Base-by-base conservation (phyloP, 495 filamentous ascomycete species). In the Neurospora discreta region DNA sequence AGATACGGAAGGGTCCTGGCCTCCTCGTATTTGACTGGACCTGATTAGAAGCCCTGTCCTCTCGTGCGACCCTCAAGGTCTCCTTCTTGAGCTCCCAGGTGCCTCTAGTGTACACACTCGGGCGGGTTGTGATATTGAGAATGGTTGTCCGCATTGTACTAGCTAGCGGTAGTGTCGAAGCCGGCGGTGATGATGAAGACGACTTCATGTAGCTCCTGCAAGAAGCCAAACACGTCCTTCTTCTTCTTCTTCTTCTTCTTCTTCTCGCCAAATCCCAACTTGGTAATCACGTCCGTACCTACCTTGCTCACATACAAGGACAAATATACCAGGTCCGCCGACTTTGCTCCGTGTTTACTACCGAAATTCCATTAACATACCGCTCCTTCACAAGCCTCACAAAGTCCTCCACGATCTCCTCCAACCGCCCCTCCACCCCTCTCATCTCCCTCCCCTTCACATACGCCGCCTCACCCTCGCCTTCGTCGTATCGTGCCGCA, bases 101-200 rank as follows among this genome's bases (percentile, higher is more conserved):
- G n/a, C n/a, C n/a, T n/a, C n/a, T n/a, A n/a, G n/a, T n/a, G 71
- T 88, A 89, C 1, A 83, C 79, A 0, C 74, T 71, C 3, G 80
- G 79, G 67, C 85, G 77, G 6, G 79, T 76, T 39, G 88, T 75
- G 30, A 90, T 77, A 73, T 87, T 86, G 41, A 85, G 78, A 43
- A 91, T 79, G 68, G 89, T 81, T 4, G 81, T 82, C 43, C 86
- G 85, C 76, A 91, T 85, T 20, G 85, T 83, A n/a, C n/a, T n/a
- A n/a, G 3, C 86, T 87, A 0, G 88, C 87, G 0, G 88, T 90
- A 2, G 88, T 90, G 71, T 92, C 90, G 11, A 86, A 85, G 7
- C 88, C 89, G 0, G 89, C 89, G 3, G 89, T n/a, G 70, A 85
- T 81, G 72, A 84, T 81, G n/a, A 81, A 76, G 15, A 84, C 71